Percentiles rank a stretch among this genome's conserved stretches.
Conservation (phyloP, 768 basidiomycete species). For the Suillus brevipes region DNA sequence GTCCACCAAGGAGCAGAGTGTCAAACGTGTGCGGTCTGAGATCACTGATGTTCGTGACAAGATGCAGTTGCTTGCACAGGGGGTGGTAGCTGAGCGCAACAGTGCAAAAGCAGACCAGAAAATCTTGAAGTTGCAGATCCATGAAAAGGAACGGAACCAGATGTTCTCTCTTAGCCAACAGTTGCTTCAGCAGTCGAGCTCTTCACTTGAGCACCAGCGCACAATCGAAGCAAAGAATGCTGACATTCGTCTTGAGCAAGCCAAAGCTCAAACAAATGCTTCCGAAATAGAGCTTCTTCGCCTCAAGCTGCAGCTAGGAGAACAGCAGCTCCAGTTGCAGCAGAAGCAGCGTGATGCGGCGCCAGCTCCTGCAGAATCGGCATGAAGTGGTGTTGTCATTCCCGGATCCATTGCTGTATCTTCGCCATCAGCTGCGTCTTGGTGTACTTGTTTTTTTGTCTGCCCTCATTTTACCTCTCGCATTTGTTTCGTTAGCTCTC, state of each 20-base stretch:
- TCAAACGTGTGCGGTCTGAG: background rate
- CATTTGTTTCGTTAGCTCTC: too few species aligned
- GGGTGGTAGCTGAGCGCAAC: background rate
- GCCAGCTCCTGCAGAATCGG: too few species aligned
- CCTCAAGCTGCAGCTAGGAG: background rate
- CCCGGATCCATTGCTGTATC: too few species aligned
- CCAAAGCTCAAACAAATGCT: background rate
- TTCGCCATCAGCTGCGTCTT: too few species aligned
- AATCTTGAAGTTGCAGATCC: background rate
- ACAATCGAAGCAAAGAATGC: background rate
- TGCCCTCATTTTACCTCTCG: too few species aligned
- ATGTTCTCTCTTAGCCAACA: background rate
- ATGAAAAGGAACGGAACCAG: background rate
- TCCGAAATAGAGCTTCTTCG: background rate
- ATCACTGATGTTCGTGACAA: background rate
- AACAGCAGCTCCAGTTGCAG: background rate
- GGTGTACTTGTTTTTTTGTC: too few species aligned
- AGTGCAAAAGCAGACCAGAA: background rate
- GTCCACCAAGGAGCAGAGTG: background rate
- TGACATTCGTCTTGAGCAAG: background rate
- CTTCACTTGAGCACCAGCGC: background rate
- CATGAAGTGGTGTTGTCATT: too few species aligned
- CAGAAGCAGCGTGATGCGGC: too few species aligned
- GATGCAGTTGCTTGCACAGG: background rate
- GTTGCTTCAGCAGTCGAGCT: background rate